Percentiles rank a stretch among this genome's conserved stretches.
Conservation (phyloP, 495 filamentous ascomycete species). For the Penicillium ochrochloron region DNA sequence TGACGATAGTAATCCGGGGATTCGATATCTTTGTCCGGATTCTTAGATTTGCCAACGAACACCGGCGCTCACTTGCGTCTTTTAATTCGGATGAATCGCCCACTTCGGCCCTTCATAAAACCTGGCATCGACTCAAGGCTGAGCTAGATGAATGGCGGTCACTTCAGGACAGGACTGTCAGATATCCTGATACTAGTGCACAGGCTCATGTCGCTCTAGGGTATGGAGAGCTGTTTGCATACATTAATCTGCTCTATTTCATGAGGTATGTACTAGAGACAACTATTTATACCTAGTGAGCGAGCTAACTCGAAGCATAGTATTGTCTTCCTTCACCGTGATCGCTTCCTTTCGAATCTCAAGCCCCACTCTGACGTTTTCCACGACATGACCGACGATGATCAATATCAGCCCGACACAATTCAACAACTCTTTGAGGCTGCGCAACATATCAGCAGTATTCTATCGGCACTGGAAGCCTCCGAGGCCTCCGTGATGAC, state of each 20-base stretch:
- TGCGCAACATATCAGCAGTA: conserved; percentile 43
- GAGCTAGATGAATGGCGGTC: conserved; percentile 51
- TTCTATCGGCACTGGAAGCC: conserved; percentile 42
- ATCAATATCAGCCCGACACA: conserved; percentile 29
- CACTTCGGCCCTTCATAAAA: conserved; percentile 28
- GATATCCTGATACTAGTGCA: conserved; percentile 43
- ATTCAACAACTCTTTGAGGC: conserved; percentile 45
- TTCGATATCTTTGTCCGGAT: conserved; percentile 53
- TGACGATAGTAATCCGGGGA: conserved; percentile 47
- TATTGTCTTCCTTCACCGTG: conserved; percentile 48
- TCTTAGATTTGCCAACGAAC: conserved; percentile 50
- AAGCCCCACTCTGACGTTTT: conserved; percentile 34
- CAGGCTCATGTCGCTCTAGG: conserved; percentile 49
- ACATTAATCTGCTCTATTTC: conserved; percentile 50
- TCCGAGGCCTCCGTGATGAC: conserved; percentile 47
- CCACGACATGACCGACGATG: conserved; percentile 28
- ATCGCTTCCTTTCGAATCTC: conserved; percentile 43
- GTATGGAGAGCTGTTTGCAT: conserved; percentile 50
- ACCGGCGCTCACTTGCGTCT: conserved; percentile 38
- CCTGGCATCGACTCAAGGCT: conserved; percentile 40
- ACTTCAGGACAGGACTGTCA: conserved; percentile 46
- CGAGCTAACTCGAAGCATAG: conserved; percentile 19
- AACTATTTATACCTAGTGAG: background rate
- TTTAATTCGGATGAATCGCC: conserved; percentile 21
- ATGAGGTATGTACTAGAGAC: conserved; percentile 41